Evolutionary conservation across 768 basidiomycete species (phyloP).

Genomic region (Trametes villosa): DNA sequence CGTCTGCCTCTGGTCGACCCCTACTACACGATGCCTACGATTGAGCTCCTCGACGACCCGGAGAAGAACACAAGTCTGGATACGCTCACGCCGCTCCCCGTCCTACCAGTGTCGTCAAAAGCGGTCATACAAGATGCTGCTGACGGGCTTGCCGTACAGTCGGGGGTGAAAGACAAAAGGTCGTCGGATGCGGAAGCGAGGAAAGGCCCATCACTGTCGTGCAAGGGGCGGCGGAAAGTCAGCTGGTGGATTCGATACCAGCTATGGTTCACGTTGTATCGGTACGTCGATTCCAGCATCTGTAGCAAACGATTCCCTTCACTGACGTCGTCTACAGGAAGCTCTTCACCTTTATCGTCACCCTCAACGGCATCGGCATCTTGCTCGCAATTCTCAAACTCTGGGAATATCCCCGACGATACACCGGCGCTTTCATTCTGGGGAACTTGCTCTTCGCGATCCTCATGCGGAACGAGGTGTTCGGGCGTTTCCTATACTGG

Average conservation of each 20-base stretch:
- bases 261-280: conserved; percentile 45
- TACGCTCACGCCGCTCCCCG: conserved; percentile 20
- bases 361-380: conserved; percentile 39
- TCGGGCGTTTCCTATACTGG: conserved; percentile 43
- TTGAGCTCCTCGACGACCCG: conserved; percentile 31
- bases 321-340: conserved; percentile 30
- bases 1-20: not conserved
- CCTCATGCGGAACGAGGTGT: conserved; percentile 49
- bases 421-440: conserved; percentile 43
- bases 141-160: conserved; percentile 14
- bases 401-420: conserved; percentile 42
- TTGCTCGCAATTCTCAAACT: conserved; percentile 35
- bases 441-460: conserved; percentile 47
- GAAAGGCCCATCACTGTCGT: conserved; percentile 19
- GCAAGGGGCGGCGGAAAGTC: conserved; percentile 27
- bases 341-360: conserved; percentile 39
- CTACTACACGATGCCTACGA: conserved; percentile 27
- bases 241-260: conserved; percentile 36
- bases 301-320: not conserved
- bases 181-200: conserved; percentile 24
- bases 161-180: conserved; percentile 26
- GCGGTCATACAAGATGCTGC: conserved; percentile 12
- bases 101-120: conserved; percentile 16
- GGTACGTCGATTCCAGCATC: conserved; percentile 26
- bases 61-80: conserved; percentile 35